phyloP scores from a whole-genome alignment of 2,329 filamentous ascomycete genomes.

The Uncinocarpus reesii region DNA sequence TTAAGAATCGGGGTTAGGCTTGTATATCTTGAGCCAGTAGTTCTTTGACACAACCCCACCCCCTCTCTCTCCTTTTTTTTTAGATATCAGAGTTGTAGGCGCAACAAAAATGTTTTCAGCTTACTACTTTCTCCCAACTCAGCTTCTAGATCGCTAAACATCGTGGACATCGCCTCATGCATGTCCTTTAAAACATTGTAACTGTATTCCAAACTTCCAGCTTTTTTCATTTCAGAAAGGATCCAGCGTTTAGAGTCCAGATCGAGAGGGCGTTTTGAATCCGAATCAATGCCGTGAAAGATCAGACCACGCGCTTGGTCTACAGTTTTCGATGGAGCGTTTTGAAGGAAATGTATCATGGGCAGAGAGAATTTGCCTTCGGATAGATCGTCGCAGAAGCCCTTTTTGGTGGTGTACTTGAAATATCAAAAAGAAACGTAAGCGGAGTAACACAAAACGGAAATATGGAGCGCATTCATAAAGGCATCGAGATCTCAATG shows the following conservation, averaged over 20 bases:
- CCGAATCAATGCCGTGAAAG: background rate
- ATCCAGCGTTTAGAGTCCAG: conserved; percentile 1
- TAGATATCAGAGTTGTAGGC: background rate
- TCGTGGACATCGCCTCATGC: conserved; percentile 3
- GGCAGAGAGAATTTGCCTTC: conserved; percentile 97
- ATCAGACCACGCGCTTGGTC: background rate
- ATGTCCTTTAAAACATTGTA: conserved; percentile 1
- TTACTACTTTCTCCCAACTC: conserved; percentile 3
- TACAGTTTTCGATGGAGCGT: background rate
- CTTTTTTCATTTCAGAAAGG: conserved; percentile 7
- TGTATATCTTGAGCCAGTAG: no score
- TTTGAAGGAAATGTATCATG: conserved; percentile 81
- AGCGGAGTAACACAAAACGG: no score
- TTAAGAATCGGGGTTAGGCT: no score
- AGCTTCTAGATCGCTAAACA: conserved; percentile 1
- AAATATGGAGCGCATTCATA: background rate
- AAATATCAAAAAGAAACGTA: conserved; percentile 36
- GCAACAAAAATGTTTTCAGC: background rate
- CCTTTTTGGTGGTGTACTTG: conserved; percentile 74
- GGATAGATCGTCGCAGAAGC: conserved; percentile 86
- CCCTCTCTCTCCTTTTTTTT: no score
- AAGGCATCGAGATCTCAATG: background rate
- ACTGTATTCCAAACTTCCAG: conserved; percentile 10
- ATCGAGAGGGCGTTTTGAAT: background rate
- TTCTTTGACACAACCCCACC: no score